Evolutionary conservation across 1,284 basidiomycete species (phyloP), one percentile per base, ranked within the genome.

Genomic region (Leccinum solheimii): DNA sequence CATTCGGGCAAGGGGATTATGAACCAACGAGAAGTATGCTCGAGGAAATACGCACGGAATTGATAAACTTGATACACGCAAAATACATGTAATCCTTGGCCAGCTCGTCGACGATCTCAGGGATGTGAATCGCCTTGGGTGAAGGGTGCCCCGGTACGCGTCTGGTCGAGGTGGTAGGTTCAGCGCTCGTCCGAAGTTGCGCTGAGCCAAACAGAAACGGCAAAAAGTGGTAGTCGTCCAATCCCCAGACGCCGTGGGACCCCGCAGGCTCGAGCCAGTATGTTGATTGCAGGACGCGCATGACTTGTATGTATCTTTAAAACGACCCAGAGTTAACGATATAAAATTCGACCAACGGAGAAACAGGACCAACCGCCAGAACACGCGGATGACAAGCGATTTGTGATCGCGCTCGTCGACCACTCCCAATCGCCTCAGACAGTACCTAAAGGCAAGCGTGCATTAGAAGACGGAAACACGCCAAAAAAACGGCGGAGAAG

Each of bases 261-360:
- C 96, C 96, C 2, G 97, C 96, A 4, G 97, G 97, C 75, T 98
- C 97, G 1, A 99, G 85, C 96, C 97, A 98, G 74, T 99, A 99
- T 2, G 91, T 89, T 2, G 92, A 94, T 69, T 98, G 97, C 11
- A 99, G 82, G 16, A 86, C 75, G 0, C 97, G 88, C 93, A 98
- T 98, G 57, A 96, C 86, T 58, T 88, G 77, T 62, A 97, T 86
- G 73, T 98, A 98, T 67, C 91, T 94, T 16, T 27, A 10, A 2
- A 26, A 30, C 40, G n/a, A 43, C 5, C 10, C 40, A 2, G n/a
- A 40, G 40, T 43, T n/a, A 19, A 43, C 9, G 21, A 26, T 5
- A 49, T 49, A 23, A 23, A n/a, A 2, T 7, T 26, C 40, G 13
- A 19, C 4, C 38, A n/a, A 43, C 9, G 21, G 14, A 27, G 14